Evolutionary conservation across 2,329 filamentous ascomycete genomes (phyloP), one percentile per base, ranked within the genome.

Genomic region (Westerdykella ornata): DNA sequence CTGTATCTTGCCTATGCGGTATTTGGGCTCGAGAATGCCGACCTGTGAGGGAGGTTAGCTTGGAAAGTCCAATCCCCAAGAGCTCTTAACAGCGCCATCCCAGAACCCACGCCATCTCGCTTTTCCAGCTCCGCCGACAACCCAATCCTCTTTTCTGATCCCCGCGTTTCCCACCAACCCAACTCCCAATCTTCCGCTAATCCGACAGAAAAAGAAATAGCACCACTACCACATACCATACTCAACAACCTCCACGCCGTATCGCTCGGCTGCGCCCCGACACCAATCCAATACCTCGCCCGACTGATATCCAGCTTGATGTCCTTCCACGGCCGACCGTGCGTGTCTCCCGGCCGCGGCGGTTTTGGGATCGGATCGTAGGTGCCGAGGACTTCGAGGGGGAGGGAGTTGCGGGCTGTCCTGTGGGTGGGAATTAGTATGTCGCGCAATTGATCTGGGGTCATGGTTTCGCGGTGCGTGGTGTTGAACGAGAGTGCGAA

Each of bases 261-360:
- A 53, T 96, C 87, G 48, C 85, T 89, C 8, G 92, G 92, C 70
- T 98, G 92, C 42, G 92, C 92, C 1, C 92, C 92, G 3, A 97
- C 90, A 63, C 92, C 92, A 28, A 98, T 76, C 92, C 92, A 98
- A 72, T 98, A 98, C 67, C 84, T 83, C 43, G 90, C 85, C 45
- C 92, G 76, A 51, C 79, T 72, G 6, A 78, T 72, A 67, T 98
- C 92, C 12, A 98, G 76, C 59, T 87, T 82, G 63, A 98, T 85
- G 53, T 97, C 89, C 69, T 98, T 98, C 72, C 85, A 87, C 42
- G 85, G 77, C 43, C 81, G 79, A 49, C 72, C 72, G 32, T 74
- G 67, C 12, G 72, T 72, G 53, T 69, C 69, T 41, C 68, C 70
- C 13, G 75, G 52, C 60, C 65, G 57, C 70, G 75, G 72, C 2